phyloP scores from a whole-genome alignment of 2,329 filamentous ascomycete genomes.

The Xylariomycetidae sp. region DNA sequence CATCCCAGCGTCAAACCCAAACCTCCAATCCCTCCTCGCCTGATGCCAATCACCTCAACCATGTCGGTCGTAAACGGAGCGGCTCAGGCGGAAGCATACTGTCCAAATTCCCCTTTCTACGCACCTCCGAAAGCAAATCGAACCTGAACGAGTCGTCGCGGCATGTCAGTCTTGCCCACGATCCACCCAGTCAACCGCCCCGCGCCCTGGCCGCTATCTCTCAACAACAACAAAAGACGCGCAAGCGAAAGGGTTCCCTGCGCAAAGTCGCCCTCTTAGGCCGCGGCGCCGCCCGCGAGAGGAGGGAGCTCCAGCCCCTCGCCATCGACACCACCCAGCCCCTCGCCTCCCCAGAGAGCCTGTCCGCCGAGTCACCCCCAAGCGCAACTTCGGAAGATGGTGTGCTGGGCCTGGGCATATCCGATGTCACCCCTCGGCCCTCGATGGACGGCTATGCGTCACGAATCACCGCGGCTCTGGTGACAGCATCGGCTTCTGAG shows the following conservation, averaged over 20 bases:
- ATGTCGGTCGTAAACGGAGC: conserved; percentile 44
- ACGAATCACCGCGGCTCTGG: conserved; percentile 26
- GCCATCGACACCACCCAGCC: conserved; percentile 34
- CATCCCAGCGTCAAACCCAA: too few relatives aligned
- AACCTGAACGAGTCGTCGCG: conserved; percentile 23
- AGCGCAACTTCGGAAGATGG: conserved; percentile 16
- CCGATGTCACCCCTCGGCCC: conserved; percentile 40
- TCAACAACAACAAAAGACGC: conserved; percentile 45
- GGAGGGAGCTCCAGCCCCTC: conserved; percentile 45
- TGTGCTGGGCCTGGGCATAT: conserved; percentile 42
- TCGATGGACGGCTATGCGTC: conserved; percentile 42
- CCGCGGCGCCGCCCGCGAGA: conserved; percentile 61
- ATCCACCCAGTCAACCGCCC: conserved; percentile 17
- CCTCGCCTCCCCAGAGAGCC: conserved; percentile 4
- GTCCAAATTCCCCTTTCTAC: conserved; percentile 66
- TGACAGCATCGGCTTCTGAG: conserved; percentile 16
- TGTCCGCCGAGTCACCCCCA: conserved; percentile 10
- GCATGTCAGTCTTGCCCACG: conserved; percentile 16
- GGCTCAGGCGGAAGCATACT: conserved; percentile 60
- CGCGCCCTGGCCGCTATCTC: conserved; percentile 28
- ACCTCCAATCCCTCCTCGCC: conserved; percentile 7
- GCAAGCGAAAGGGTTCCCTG: conserved; percentile 77
- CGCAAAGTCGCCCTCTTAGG: conserved; percentile 82
- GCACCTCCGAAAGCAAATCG: conserved; percentile 30
- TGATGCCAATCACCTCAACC: not conserved